These are phyloP conservation scores for Diutina rugosa DNA, from an alignment of 1,139 yeast species.

Conservation along the genomic window DNA sequence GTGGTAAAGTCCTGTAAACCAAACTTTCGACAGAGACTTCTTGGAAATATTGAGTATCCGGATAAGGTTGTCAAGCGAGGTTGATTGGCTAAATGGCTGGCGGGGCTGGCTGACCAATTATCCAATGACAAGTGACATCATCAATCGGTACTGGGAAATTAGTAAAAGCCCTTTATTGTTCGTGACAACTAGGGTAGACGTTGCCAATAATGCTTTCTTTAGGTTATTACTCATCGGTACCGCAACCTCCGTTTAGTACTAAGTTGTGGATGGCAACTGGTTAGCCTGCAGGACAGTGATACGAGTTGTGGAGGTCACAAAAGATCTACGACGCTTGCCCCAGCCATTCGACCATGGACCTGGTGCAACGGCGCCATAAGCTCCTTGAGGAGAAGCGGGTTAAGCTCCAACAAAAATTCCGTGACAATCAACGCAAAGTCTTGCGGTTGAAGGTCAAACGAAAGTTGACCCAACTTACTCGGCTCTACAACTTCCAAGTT, in stretches of 20 bases:
- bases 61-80: neutral
- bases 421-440: conserved; percentile 5
- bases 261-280: neutral
- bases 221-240: neutral
- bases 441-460: neutral
- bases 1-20: neutral
- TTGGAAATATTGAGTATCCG: neutral
- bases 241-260: neutral
- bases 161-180: too few species aligned
- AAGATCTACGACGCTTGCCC: neutral
- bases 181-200: too few species aligned
- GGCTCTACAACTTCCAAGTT: conserved; percentile 6
- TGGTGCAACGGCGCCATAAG: neutral
- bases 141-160: too few species aligned
- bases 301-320: neutral
- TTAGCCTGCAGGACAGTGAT: neutral
- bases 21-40: neutral
- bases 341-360: neutral
- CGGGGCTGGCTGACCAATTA: neutral
- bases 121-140: too few species aligned
- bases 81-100: neutral
- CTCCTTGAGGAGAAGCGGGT: conserved; percentile 7
- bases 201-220: neutral
- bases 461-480: conserved; percentile 5
- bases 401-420: conserved; percentile 7